Base-by-base conservation (phyloP, 306 rosid genomes). In the Quercus alba region DNA sequence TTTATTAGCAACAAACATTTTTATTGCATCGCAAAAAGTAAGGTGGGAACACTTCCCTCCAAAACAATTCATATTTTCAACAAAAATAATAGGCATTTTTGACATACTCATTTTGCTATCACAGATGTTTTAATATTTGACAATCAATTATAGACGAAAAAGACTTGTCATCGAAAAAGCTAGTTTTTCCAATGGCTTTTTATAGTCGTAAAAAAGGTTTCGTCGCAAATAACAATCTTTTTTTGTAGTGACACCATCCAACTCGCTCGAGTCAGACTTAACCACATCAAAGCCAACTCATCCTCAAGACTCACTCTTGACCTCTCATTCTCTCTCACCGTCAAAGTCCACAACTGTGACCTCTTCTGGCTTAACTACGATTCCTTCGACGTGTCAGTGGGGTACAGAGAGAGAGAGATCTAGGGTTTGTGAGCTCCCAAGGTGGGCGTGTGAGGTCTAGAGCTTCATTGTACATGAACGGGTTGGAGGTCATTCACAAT, bases 361-460 rank as follows among this genome's bases (percentile, higher is more conserved):
- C 91, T 91, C 85, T 88, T 90, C 83, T 91, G 92, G 25, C 86
- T 95, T 13, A 25, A 78, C 5, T 95, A 91, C 15, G 84, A 90
- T 56, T 74, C 86, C 26, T 83, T 95, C 28, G 63, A 1, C 70
- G 87, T 89, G 57, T 79, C 86, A 3, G 78, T 93, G 15, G 99
- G 97, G 3, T 95, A 91, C 80, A 90, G 96, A 4, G 93, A 90
- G 20, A 88, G 92, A 19, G 86, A 82, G 73, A 26, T 26, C 77
- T 95, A 0, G 98, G 96, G 63, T 20, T 82, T 0, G 94, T 93
- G 55, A 77, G 75, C 66, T 84, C 94, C 25, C 80, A 30, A 3
- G 93, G 97, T 2, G 94, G 91, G 3, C 81, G 56, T 4, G 78
- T 93, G 20, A 84, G 76, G 80, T 94, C 98, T 25, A 88, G 97